Evolutionary conservation across 2,329 filamentous ascomycete genomes (phyloP).

Genomic region (Bretziella fagacearum): DNA sequence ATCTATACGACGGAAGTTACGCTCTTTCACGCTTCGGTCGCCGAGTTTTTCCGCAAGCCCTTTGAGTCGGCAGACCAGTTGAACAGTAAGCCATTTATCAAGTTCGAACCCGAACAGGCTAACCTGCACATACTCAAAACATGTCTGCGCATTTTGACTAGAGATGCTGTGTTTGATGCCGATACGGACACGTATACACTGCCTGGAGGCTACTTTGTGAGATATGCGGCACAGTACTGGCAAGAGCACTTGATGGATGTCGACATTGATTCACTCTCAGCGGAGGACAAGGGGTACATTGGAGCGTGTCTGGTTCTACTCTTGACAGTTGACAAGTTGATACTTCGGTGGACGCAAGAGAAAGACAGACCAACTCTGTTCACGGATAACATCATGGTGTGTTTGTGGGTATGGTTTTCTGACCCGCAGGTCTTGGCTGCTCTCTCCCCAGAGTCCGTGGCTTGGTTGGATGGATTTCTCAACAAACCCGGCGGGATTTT

Average conservation of each 20-base stretch:
- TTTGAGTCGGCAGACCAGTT: neutral
- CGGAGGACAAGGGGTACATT: conserved; percentile 21
- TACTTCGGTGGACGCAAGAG: conserved; percentile 27
- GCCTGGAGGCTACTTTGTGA: conserved; percentile 16
- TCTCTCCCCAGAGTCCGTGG: conserved; percentile 19
- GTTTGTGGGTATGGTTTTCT: conserved; percentile 23
- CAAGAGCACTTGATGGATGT: conserved; percentile 26
- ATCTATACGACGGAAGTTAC: conserved; percentile 25
- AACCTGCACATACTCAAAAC: conserved; percentile 24
- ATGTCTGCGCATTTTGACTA: conserved; percentile 26
- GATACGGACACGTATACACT: neutral
- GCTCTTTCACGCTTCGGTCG: conserved; percentile 20
- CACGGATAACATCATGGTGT: conserved; percentile 24
- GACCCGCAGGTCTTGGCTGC: conserved; percentile 21
- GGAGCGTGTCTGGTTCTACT: conserved; percentile 23
- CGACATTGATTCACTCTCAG: conserved; percentile 19
- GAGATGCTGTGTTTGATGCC: no score
- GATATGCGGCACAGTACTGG: conserved; percentile 30
- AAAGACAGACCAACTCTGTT: conserved; percentile 28
- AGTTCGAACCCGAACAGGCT: conserved; percentile 22
- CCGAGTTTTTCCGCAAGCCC: conserved; percentile 16
- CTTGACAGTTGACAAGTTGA: conserved; percentile 23
- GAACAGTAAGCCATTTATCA: conserved; percentile 18
- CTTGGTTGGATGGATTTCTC: conserved; percentile 20
- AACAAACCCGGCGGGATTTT: conserved; percentile 21